phyloP scores from a whole-genome alignment of 2,329 filamentous ascomycete species.

The Beauveria varroae region DNA sequence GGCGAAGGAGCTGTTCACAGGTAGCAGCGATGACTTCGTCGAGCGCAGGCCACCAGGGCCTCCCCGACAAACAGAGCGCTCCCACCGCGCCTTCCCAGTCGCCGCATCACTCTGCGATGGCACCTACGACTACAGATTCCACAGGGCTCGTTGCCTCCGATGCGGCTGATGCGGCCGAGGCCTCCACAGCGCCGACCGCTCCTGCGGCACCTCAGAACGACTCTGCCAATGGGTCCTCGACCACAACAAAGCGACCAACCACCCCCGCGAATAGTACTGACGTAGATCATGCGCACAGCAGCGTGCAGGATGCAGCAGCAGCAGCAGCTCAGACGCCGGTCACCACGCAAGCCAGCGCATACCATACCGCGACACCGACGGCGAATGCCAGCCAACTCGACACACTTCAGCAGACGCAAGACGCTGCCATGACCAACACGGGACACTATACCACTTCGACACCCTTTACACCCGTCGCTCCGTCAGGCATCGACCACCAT shows the following conservation, averaged over 20 bases:
- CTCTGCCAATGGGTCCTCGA: neutral
- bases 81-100: conserved; percentile 2
- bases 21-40: conserved; percentile 56
- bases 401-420: conserved; percentile 12
- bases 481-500: conserved; percentile 29
- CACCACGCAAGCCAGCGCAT: neutral
- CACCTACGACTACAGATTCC: conserved; percentile 11
- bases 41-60: conserved; percentile 26
- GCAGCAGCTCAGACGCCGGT: neutral
- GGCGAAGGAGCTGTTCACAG: conserved; percentile 49
- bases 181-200: neutral
- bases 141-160: conserved; percentile 12
- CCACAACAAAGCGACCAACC: neutral
- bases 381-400: conserved; percentile 9
- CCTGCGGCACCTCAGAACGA: neutral
- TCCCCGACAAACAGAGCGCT: conserved; percentile 9
- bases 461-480: conserved; percentile 25
- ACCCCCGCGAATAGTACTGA: neutral
- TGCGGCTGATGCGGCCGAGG: conserved; percentile 1
- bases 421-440: conserved; percentile 13
- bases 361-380: neutral
- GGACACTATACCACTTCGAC: conserved; percentile 25
- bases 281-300: neutral
- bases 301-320: neutral
- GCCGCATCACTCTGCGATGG: conserved; percentile 15